phyloP scores from a whole-genome alignment of 2,329 filamentous ascomycete species.

The Neocucurbitaria cava region DNA sequence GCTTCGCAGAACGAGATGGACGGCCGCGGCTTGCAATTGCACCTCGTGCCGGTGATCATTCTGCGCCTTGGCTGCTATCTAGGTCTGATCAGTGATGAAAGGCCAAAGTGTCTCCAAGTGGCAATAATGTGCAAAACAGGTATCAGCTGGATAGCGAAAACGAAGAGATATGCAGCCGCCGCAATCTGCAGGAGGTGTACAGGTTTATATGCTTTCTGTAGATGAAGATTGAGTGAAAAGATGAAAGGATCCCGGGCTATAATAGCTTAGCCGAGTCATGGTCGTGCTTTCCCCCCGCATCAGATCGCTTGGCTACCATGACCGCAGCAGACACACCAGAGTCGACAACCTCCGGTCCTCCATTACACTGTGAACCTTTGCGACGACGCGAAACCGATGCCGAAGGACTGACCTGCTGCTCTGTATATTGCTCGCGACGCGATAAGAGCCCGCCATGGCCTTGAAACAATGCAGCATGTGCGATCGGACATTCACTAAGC shows the following conservation, averaged over 20 bases:
- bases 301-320: slow-evolving; percentile 26
- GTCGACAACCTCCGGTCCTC: slow-evolving; percentile 22
- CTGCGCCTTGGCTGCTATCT: not conserved
- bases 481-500: slow-evolving; percentile 63
- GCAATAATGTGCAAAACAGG: not conserved
- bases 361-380: slow-evolving; percentile 15
- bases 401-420: slow-evolving; percentile 1
- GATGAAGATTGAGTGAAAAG: slow-evolving; percentile 36
- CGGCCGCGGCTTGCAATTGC: not conserved
- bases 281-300: slow-evolving; percentile 38
- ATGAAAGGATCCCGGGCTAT: slow-evolving; percentile 33
- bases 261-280: slow-evolving; percentile 40
- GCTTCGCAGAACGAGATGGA: not conserved
- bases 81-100: not conserved
- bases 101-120: not conserved
- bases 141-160: slow-evolving; percentile 2
- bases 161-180: slow-evolving; percentile 18
- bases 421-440: slow-evolving; percentile 3
- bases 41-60: not conserved
- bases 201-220: slow-evolving; percentile 33
- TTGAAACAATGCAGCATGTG: slow-evolving; percentile 53
- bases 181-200: slow-evolving; percentile 34
- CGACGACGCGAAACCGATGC: slow-evolving; percentile 12
- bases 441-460: slow-evolving; percentile 36
- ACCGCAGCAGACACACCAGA: slow-evolving; percentile 19